A percentile compares a stretch with the other conserved stretches of the same genome.
phyloP scores from a whole-genome alignment of 106 monocot species.

The Allium cepa region DNA sequence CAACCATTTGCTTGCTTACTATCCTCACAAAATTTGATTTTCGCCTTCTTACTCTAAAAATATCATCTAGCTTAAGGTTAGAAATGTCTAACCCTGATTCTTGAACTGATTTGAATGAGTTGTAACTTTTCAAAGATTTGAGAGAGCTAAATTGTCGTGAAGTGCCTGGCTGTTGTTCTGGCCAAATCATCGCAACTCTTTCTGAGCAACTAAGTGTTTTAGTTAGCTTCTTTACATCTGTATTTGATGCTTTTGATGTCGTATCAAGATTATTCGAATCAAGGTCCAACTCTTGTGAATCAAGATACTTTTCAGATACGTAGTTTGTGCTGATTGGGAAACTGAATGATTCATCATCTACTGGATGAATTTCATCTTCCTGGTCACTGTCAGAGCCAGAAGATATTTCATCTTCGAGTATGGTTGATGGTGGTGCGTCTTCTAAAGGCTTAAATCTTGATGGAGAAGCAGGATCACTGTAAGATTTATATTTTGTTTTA shows the following conservation, averaged over 20 bases:
- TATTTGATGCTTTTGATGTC: conserved; percentile 15
- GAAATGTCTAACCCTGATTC: conserved; percentile 13
- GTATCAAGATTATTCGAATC: conserved; percentile 20
- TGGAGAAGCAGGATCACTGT: conserved; percentile 59
- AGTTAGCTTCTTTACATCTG: conserved; percentile 24
- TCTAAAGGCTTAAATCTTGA: conserved; percentile 49
- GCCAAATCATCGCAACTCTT: conserved; percentile 56
- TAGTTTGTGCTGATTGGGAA: conserved; percentile 12
- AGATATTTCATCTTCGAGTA: conserved; percentile 39
- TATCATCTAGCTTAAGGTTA: conserved; percentile 20
- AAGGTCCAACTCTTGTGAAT: conserved; percentile 7
- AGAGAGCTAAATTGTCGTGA: conserved; percentile 17
- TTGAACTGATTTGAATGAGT: conserved; percentile 40
- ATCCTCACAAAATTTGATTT: conserved; percentile 51
- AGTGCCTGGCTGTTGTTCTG: conserved; percentile 36
- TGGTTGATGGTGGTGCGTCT: conserved; percentile 12
- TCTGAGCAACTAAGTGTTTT: conserved; percentile 46
- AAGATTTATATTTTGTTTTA: conserved; percentile 53
- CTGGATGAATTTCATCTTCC: conserved; percentile 18
- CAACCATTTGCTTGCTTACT: conserved; percentile 85
- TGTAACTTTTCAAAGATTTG: conserved; percentile 25
- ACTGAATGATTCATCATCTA: conserved; percentile 19
- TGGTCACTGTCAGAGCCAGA: not conserved
- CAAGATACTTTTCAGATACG: conserved; percentile 1
- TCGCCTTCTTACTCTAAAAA: conserved; percentile 28